These are phyloP conservation scores for Quercus dentata DNA, from an alignment of 306 rosid species.

Conservation along the genomic window DNA sequence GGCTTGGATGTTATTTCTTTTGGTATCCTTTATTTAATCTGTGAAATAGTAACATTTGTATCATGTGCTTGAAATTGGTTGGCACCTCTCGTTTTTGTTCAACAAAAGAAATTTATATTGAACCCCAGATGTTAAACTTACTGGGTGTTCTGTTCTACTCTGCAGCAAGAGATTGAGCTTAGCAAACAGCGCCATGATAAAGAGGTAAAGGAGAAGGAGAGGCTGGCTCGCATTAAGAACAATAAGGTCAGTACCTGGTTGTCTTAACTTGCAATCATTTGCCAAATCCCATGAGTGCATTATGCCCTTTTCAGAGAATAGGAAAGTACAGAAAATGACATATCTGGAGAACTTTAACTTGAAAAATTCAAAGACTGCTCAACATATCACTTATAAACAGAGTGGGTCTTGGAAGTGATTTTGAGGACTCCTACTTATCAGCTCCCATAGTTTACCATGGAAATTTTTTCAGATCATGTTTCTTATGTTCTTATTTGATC, in stretches of 20 bases:
- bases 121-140: not conserved
- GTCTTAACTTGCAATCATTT: not conserved
- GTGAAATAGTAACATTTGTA: not conserved
- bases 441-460: not conserved
- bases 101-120: not conserved
- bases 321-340: not conserved
- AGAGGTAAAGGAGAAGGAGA: constrained; percentile 81
- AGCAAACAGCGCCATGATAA: constrained; percentile 88
- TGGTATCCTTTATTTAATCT: not conserved
- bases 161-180: constrained; percentile 78
- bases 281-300: not conserved
- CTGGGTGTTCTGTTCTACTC: constrained; percentile 9
- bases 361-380: not conserved
- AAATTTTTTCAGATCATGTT: not conserved
- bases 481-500: not conserved
- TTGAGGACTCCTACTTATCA: not conserved
- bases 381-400: not conserved
- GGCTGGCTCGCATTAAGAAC: constrained; percentile 62
- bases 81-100: not conserved
- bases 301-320: not conserved
- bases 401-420: not conserved
- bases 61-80: not conserved
- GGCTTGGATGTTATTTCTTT: not conserved
- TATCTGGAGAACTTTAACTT: not conserved
- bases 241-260: constrained; percentile 52